Percentiles rank a stretch among this genome's conserved stretches.
These are phyloP conservation scores for Tuber calosporum DNA, from an alignment of 495 filamentous ascomycete genomes.

Conservation along the genomic window DNA sequence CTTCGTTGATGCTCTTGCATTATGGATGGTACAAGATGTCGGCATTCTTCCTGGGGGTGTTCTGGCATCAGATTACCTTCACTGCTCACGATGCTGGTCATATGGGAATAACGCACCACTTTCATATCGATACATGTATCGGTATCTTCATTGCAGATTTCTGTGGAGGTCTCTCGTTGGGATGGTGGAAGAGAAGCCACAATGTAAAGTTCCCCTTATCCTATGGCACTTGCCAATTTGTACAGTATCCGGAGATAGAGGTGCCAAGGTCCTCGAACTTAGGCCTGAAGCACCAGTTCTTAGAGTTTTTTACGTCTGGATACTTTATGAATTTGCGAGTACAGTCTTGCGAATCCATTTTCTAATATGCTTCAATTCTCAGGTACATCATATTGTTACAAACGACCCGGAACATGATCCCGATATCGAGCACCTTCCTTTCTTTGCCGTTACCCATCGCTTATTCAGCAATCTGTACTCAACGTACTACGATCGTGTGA, in stretches of 20 bases:
- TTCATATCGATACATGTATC: constrained; percentile 70
- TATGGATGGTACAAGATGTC: constrained; percentile 67
- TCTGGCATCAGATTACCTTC: constrained; percentile 97
- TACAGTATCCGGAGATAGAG: not conserved
- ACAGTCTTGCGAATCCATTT: not conserved
- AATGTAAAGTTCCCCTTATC: constrained; percentile 49
- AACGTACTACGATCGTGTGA: constrained; percentile 80
- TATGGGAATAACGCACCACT: constrained; percentile 93
- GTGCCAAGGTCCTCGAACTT: not conserved
- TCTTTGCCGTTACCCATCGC: constrained; percentile 85
- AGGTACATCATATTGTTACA: constrained; percentile 92
- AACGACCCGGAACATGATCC: constrained; percentile 96
- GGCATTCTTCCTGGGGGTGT: constrained; percentile 67
- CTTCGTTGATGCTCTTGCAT: constrained; percentile 56
- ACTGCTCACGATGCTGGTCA: constrained; percentile 94
- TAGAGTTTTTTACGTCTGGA: not conserved
- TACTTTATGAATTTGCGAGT: not conserved
- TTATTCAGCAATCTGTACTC: constrained; percentile 70
- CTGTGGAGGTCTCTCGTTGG: constrained; percentile 77
- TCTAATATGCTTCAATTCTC: constrained; percentile 10
- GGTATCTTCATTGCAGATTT: constrained; percentile 89
- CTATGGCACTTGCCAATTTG: not conserved
- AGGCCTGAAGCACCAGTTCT: not conserved
- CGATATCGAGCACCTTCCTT: constrained; percentile 93
- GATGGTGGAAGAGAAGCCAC: constrained; percentile 97